Conservation (phyloP, 208 protist genomes). For the Acanthamoeba royreba region DNA sequence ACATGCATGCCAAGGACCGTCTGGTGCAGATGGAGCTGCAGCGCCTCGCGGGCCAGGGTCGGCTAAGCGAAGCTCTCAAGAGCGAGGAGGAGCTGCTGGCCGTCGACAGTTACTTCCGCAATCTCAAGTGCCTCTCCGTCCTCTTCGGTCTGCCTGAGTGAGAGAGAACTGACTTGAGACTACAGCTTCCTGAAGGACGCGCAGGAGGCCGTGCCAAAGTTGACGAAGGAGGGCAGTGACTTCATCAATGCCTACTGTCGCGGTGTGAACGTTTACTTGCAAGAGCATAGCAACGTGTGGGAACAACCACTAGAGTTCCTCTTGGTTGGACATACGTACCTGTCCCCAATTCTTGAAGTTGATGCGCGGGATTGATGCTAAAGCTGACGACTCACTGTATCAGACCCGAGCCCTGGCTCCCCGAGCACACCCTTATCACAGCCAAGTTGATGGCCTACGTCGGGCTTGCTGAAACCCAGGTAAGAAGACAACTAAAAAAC, state of each 20-base stretch:
- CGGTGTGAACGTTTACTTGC: not conserved
- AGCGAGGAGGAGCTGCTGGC: not conserved
- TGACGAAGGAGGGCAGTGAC: not conserved
- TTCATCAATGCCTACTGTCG: not conserved
- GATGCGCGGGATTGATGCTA: too few species aligned
- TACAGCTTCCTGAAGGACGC: not conserved
- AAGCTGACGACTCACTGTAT: too few species aligned
- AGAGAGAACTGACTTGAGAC: too few species aligned
- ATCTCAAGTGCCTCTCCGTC: not conserved
- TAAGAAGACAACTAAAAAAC: not conserved
- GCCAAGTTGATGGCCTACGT: conserved; percentile 41
- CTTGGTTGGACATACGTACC: not conserved
- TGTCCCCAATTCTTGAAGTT: not conserved
- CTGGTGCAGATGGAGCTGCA: conserved; percentile 37
- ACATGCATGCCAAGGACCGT: not conserved
- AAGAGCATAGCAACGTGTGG: not conserved
- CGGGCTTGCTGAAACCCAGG: conserved; percentile 14
- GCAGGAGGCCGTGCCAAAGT: not conserved
- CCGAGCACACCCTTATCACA: not conserved
- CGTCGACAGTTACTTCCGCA: conserved; percentile 28
- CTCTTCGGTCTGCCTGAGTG: not conserved
- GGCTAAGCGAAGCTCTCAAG: not conserved
- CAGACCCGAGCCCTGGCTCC: not conserved
- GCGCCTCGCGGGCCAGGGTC: not conserved
- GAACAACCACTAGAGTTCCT: not conserved